phyloP scores from a whole-genome alignment of 2,329 filamentous ascomycete genomes.

The Aspergillus tubingensis region DNA sequence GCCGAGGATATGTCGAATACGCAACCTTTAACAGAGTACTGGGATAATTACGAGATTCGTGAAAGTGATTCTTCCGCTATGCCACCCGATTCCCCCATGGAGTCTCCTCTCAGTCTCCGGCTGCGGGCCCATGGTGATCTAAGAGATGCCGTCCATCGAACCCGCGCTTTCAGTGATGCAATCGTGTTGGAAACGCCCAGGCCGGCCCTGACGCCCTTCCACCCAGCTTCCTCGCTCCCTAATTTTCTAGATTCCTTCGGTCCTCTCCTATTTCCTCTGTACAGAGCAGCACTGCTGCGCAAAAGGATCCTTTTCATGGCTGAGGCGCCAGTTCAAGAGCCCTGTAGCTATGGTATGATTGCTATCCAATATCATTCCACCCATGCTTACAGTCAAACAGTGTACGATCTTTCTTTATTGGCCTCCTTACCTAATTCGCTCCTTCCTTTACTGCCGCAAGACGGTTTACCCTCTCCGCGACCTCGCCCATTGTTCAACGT shows the following conservation, averaged over 20 bases:
- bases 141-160: constrained; percentile 33
- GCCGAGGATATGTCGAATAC: constrained; percentile 66
- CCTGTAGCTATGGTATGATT: constrained; percentile 80
- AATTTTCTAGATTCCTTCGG: constrained; percentile 80
- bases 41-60: constrained; percentile 56
- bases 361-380: constrained; percentile 19
- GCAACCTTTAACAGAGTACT: constrained; percentile 73
- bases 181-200: constrained; percentile 43
- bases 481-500: constrained; percentile 87
- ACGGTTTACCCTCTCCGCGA: constrained; percentile 61
- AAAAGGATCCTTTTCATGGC: constrained; percentile 87
- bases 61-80: constrained; percentile 40
- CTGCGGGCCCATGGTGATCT: constrained; percentile 55
- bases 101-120: constrained; percentile 53
- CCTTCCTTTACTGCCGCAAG: constrained; percentile 66
- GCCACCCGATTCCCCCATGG: constrained; percentile 51
- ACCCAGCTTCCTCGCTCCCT: constrained; percentile 82
- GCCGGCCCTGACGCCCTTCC: constrained; percentile 71
- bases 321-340: constrained; percentile 78
- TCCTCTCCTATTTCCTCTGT: constrained; percentile 86
- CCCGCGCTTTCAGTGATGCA: constrained; percentile 45
- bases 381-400: constrained; percentile 50
- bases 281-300: constrained; percentile 80
- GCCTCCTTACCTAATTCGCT: constrained; percentile 81
- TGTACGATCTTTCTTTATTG: constrained; percentile 91